Evolutionary conservation across 768 basidiomycete species (phyloP).

Genomic region (Favolaschia claudopus): DNA sequence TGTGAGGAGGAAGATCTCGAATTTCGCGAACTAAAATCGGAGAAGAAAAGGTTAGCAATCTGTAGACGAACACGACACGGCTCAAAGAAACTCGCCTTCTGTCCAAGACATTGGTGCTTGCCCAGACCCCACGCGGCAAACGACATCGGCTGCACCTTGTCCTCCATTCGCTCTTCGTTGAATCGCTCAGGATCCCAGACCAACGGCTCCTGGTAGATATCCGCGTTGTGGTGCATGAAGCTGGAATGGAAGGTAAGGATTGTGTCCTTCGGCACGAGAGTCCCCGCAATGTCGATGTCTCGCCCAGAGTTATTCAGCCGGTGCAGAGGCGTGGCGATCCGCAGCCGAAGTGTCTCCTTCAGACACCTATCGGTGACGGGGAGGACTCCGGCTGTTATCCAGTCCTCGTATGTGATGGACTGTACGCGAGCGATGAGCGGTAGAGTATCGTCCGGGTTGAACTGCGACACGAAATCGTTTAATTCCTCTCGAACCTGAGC

Average conservation of each 20-base stretch:
- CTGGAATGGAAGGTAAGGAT: not conserved
- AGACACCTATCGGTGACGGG: conserved; percentile 9
- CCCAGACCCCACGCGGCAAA: conserved; percentile 8
- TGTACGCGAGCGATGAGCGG: conserved; percentile 1
- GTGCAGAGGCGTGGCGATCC: conserved; percentile 7
- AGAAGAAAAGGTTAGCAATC: not conserved
- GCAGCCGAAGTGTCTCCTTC: conserved; percentile 12
- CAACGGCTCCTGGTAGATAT: not conserved
- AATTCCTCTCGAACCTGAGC: conserved; percentile 31
- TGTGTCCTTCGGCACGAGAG: not conserved
- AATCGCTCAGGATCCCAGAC: conserved; percentile 8
- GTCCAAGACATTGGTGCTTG: conserved; percentile 6
- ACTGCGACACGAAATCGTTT: conserved; percentile 8
- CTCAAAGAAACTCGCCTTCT: not conserved
- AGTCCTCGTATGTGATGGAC: conserved; percentile 13
- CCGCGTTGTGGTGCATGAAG: conserved; percentile 5
- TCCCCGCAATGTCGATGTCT: not conserved
- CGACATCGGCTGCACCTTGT: not conserved
- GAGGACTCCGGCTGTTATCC: not conserved
- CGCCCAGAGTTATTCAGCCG: conserved; percentile 3
- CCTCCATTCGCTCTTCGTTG: not conserved
- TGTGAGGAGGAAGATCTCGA: not conserved
- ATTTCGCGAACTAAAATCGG: conserved; percentile 2
- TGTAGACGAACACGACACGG: not conserved
- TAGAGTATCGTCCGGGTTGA: conserved; percentile 1